Evolutionary conservation across 345 rosid species (phyloP).

Genomic region (Erucastrum elatum): DNA sequence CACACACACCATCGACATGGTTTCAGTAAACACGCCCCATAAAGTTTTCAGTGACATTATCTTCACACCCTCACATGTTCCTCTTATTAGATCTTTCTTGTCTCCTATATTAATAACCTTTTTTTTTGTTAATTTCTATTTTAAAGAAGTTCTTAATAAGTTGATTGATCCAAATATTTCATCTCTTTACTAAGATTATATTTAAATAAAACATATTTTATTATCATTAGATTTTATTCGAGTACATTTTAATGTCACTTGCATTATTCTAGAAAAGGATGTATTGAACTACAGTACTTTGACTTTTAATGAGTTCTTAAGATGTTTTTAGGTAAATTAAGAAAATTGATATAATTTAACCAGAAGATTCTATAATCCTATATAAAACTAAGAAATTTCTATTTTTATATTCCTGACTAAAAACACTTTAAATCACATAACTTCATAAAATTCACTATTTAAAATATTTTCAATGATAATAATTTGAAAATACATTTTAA

Average conservation of each 20-base stretch:
- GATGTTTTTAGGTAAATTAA: neutral
- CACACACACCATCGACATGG: conserved; percentile 35
- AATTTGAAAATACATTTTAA: neutral
- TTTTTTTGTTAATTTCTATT: neutral
- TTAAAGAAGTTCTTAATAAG: neutral
- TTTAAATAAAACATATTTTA: neutral
- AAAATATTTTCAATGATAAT: neutral
- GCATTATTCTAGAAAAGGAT: neutral
- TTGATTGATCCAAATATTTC: neutral
- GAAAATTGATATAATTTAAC: neutral
- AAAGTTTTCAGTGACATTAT: conserved; percentile 46
- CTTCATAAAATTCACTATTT: neutral
- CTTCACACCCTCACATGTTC: conserved; percentile 43
- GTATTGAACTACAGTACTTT: neutral
- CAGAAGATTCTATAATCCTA: neutral
- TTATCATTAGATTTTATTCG: neutral
- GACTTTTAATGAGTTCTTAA: neutral
- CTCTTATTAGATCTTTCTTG: neutral
- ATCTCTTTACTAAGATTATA: neutral
- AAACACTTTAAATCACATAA: neutral
- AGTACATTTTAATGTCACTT: neutral
- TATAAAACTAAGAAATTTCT: neutral
- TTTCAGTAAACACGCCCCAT: conserved; percentile 35
- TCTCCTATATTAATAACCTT: neutral
- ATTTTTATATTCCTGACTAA: neutral